phyloP scores from a whole-genome alignment of 306 rosid genomes.

The Cucumis cinereus region DNA sequence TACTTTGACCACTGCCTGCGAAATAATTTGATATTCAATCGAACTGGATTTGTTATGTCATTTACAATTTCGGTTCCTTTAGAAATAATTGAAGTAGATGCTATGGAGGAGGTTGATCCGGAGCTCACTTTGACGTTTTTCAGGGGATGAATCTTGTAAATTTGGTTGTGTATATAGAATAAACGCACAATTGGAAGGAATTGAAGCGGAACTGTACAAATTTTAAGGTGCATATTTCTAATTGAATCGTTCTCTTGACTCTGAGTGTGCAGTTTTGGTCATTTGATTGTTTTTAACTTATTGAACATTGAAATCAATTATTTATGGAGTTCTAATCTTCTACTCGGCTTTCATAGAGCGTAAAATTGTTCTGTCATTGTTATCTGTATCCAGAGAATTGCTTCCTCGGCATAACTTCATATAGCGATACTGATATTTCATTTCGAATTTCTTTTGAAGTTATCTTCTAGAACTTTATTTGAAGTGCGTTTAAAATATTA shows the following conservation, averaged over 20 bases:
- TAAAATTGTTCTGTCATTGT: conserved; percentile 1
- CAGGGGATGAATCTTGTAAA: not conserved
- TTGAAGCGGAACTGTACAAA: not conserved
- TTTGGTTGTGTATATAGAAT: not conserved
- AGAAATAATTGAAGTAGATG: not conserved
- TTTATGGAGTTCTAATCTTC: not conserved
- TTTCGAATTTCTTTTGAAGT: not conserved
- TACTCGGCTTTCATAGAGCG: not conserved
- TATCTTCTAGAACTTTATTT: not conserved
- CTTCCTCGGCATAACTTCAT: not conserved
- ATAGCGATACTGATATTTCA: not conserved
- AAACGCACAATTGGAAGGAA: not conserved
- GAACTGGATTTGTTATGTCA: conserved; percentile 1
- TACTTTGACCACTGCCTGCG: not conserved
- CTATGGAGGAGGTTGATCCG: conserved; percentile 3
- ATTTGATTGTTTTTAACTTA: not conserved
- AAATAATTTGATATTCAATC: not conserved
- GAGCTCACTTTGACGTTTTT: not conserved
- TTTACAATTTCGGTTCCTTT: not conserved
- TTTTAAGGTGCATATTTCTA: not conserved
- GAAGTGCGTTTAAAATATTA: not conserved
- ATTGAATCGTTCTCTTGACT: not conserved
- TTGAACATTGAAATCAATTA: not conserved
- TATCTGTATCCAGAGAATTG: not conserved
- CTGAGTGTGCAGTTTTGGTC: not conserved